Evolutionary conservation across 2,329 filamentous ascomycete species (phyloP).

Genomic region (Penicillium sp.): DNA sequence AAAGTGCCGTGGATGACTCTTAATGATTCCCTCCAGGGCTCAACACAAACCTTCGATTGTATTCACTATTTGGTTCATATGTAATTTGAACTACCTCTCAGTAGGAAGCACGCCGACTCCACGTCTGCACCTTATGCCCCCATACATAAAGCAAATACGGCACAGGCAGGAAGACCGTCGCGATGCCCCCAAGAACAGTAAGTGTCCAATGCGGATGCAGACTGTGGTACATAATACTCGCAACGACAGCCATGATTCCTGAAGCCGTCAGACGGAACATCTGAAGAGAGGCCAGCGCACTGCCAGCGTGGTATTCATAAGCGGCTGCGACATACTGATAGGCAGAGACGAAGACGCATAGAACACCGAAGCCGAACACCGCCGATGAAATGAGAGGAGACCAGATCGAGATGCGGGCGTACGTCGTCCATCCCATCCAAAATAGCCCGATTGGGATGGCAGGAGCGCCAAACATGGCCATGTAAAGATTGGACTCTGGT

Average conservation of each 20-base stretch:
- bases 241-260: conserved; percentile 42
- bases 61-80: too few relatives aligned
- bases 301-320: conserved; percentile 11
- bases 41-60: too few relatives aligned
- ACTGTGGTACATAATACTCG: conserved; percentile 43
- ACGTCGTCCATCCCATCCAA: conserved; percentile 63
- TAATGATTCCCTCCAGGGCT: too few relatives aligned
- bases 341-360: conserved; percentile 7
- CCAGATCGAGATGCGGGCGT: conserved; percentile 51
- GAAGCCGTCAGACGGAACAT: conserved; percentile 1
- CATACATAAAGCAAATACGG: conserved; percentile 49
- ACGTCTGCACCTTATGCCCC: conserved; percentile 16
- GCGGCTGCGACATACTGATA: conserved; percentile 12
- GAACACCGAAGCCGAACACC: conserved; percentile 6
- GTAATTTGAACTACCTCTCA: background rate
- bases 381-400: background rate
- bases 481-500: conserved; percentile 60
- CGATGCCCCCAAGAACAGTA: conserved; percentile 45
- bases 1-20: too few relatives aligned
- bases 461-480: conserved; percentile 56
- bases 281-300: conserved; percentile 8
- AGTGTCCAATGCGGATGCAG: conserved; percentile 46
- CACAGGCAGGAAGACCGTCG: conserved; percentile 44
- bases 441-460: conserved; percentile 58
- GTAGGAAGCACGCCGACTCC: conserved; percentile 16